These are phyloP conservation scores for Fereydounia khargensis DNA, from an alignment of 1,284 basidiomycete genomes.

Conservation along the genomic window DNA sequence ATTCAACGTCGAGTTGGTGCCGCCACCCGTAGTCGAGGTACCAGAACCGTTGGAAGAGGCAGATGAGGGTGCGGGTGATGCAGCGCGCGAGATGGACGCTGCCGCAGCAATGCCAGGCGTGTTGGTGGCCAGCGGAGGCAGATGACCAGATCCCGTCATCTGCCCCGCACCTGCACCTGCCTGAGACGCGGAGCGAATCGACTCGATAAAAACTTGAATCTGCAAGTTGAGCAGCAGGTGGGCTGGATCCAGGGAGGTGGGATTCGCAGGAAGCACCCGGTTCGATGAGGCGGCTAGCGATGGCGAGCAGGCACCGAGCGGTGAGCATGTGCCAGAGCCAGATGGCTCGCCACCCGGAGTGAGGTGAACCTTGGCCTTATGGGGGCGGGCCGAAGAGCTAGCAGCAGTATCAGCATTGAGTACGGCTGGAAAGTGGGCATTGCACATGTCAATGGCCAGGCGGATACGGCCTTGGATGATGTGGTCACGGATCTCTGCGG, in stretches of 20 bases:
- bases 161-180: background rate
- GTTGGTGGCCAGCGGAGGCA: conserved; percentile 16
- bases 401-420: conserved; percentile 17
- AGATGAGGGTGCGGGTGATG: conserved; percentile 40
- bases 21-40: conserved; percentile 19
- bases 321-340: too few species aligned
- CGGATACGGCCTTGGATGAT: conserved; percentile 71
- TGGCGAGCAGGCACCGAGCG: too few species aligned
- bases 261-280: conserved; percentile 36
- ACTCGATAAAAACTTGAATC: conserved; percentile 77
- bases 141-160: conserved; percentile 3
- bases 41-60: conserved; percentile 32
- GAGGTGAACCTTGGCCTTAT: too few species aligned
- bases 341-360: too few species aligned
- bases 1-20: conserved; percentile 11
- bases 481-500: conserved; percentile 63
- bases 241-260: conserved; percentile 63
- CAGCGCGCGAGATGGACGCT: conserved; percentile 27
- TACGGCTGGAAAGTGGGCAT: conserved; percentile 58
- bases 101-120: conserved; percentile 28
- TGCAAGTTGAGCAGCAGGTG: conserved; percentile 78
- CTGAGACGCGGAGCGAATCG: conserved; percentile 64
- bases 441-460: conserved; percentile 67
- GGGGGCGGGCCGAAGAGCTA: too few species aligned
- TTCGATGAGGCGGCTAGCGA: conserved; percentile 4